Conservation (phyloP, 2,329 filamentous ascomycete species). For the Amphichorda felina region DNA sequence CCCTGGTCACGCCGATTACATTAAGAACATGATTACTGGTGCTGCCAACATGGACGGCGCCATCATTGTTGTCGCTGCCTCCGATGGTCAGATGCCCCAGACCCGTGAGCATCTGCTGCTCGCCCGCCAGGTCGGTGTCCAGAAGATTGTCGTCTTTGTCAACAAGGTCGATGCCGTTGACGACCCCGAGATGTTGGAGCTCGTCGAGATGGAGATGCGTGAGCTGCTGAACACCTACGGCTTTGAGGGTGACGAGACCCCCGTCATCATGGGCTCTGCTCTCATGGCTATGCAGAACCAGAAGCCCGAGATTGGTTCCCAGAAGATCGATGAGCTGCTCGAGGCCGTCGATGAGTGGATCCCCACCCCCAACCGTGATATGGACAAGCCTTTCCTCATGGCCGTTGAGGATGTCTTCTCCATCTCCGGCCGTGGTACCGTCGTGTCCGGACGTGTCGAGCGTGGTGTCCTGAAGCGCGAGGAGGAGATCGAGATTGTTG, state of each 20-base stretch:
- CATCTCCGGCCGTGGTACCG: conserved; percentile 87
- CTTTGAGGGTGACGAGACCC: conserved; percentile 96
- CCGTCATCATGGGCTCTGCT: conserved; percentile 93
- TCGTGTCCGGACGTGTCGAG: conserved; percentile 94
- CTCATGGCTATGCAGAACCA: conserved; percentile 86
- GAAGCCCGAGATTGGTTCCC: conserved; percentile 71
- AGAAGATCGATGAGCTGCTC: conserved; percentile 88
- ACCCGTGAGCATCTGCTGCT: conserved; percentile 96
- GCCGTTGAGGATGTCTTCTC: conserved; percentile 91
- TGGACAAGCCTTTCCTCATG: conserved; percentile 99
- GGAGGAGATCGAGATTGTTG: conserved; percentile 85
- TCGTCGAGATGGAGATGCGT: conserved; percentile 99
- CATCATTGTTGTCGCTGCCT: conserved; percentile 96
- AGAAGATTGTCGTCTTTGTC: conserved; percentile 97
- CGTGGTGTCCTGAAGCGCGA: conserved; percentile 91
- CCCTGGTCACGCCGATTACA: conserved; percentile 99
- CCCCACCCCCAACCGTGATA: conserved; percentile 83
- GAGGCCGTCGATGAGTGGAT: conserved; percentile 91
- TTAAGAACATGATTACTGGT: conserved; percentile 99
- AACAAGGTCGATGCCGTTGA: conserved; percentile 99
- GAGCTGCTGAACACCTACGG: conserved; percentile 87
- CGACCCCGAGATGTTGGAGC: conserved; percentile 98
- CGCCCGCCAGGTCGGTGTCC: conserved; percentile 94
- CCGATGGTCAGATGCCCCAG: conserved; percentile 99
- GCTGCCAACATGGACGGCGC: conserved; percentile 98